Conservation (phyloP, 2,329 filamentous ascomycete genomes). For the Pseudogymnoascus sp. region DNA sequence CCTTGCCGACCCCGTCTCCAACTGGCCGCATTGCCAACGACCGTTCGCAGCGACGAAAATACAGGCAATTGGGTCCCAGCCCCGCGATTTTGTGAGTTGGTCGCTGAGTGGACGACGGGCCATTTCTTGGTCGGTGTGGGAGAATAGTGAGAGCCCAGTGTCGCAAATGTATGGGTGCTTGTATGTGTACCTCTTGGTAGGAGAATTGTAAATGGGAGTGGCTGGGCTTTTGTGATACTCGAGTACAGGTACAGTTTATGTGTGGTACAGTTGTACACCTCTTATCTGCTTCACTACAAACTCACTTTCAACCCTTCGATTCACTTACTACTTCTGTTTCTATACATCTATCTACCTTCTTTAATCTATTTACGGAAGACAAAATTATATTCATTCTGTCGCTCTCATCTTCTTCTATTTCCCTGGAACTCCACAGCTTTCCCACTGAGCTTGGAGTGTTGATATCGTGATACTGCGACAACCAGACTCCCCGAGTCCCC, state of each 20-base stretch:
- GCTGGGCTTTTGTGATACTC: conserved; percentile 5
- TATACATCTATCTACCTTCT: background rate
- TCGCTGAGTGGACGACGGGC: background rate
- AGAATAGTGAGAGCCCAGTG: background rate
- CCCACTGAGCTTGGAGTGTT: background rate
- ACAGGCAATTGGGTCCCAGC: conserved; percentile 5
- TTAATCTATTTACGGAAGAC: background rate
- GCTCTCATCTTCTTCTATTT: background rate
- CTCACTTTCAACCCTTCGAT: background rate
- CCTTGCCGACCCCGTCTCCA: background rate
- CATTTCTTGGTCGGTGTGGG: background rate
- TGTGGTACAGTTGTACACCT: background rate
- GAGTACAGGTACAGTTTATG: background rate
- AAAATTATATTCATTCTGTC: conserved; percentile 4
- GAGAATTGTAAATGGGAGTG: background rate
- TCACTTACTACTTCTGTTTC: background rate
- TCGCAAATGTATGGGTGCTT: background rate
- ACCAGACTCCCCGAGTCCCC: background rate
- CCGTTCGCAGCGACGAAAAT: conserved; percentile 2
- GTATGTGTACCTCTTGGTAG: background rate
- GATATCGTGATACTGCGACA: background rate
- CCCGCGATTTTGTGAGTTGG: conserved; percentile 3
- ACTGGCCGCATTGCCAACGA: conserved; percentile 1
- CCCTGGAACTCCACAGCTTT: background rate
- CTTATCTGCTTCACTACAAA: background rate